phyloP scores from a whole-genome alignment of 2,329 filamentous ascomycete species.

The Elsinoe perseae region DNA sequence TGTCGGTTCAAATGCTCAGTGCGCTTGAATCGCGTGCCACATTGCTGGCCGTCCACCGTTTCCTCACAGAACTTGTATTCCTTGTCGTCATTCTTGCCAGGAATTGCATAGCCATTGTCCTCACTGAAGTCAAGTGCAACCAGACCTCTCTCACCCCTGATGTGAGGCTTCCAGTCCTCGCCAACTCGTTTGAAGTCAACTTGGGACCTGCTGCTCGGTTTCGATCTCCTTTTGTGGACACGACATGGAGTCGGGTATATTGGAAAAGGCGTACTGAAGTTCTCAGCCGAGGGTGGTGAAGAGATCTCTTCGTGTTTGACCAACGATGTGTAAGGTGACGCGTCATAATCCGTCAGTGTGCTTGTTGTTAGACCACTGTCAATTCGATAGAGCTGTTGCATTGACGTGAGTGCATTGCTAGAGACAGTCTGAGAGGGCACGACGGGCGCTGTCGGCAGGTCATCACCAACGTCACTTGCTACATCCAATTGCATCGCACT shows the following conservation, averaged over 20 bases:
- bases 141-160: not conserved
- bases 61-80: not conserved
- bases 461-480: not conserved
- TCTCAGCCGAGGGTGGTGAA: not conserved
- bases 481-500: slow-evolving; percentile 20
- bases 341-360: not conserved
- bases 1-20: slow-evolving; percentile 7
- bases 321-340: not conserved
- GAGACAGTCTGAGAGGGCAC: not conserved
- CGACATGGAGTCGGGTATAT: not conserved
- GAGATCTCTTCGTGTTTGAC: not conserved
- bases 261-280: slow-evolving; percentile 1
- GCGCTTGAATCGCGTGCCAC: not conserved
- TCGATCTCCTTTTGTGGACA: not conserved
- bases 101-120: not conserved
- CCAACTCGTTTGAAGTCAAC: not conserved
- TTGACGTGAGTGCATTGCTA: not conserved
- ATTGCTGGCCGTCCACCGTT: not conserved
- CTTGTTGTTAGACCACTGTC: not conserved
- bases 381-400: not conserved
- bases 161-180: not conserved
- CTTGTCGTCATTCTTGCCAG: not conserved
- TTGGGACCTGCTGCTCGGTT: not conserved
- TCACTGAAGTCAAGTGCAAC: not conserved
- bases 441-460: not conserved